Evolutionary conservation across 306 rosid genomes (phyloP).

Genomic region (Ormosia semicastrata): DNA sequence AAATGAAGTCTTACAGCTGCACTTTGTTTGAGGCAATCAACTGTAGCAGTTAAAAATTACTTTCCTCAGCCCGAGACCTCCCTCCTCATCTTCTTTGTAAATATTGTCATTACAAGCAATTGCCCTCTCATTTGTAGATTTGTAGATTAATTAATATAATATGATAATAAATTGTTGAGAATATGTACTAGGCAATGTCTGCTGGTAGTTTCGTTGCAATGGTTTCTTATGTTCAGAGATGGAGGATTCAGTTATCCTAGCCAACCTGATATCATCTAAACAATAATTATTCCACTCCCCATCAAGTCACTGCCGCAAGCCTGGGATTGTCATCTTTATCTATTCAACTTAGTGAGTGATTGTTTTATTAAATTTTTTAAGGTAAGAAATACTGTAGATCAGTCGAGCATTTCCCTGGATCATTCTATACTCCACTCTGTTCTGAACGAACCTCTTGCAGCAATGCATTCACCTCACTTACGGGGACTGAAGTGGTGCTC

Average conservation of each 20-base stretch:
- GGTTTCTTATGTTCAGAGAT: slow-evolving; percentile 8
- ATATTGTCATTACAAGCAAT: slow-evolving; percentile 7
- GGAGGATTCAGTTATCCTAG: background rate
- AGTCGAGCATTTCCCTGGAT: slow-evolving; percentile 19
- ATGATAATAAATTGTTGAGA: slow-evolving; percentile 10
- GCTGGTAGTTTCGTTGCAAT: background rate
- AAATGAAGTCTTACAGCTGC: slow-evolving; percentile 71
- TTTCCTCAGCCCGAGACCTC: background rate
- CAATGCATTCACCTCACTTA: slow-evolving; percentile 52
- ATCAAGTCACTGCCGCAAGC: background rate
- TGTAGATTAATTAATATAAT: background rate
- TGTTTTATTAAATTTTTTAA: background rate
- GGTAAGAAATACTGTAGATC: background rate
- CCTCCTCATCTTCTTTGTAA: background rate
- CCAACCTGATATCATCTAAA: background rate
- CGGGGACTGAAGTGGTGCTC: slow-evolving; percentile 23
- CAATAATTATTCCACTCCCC: background rate
- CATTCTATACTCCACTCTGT: slow-evolving; percentile 25
- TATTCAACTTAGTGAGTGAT: background rate
- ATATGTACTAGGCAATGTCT: background rate
- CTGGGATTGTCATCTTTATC: background rate
- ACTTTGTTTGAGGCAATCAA: slow-evolving; percentile 66
- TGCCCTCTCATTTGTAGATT: slow-evolving; percentile 5
- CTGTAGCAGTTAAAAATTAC: background rate
- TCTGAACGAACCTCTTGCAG: slow-evolving; percentile 51